Conservation (phyloP, 192 early-diverging fungal genomes). For the Backusella mclennaniae region DNA sequence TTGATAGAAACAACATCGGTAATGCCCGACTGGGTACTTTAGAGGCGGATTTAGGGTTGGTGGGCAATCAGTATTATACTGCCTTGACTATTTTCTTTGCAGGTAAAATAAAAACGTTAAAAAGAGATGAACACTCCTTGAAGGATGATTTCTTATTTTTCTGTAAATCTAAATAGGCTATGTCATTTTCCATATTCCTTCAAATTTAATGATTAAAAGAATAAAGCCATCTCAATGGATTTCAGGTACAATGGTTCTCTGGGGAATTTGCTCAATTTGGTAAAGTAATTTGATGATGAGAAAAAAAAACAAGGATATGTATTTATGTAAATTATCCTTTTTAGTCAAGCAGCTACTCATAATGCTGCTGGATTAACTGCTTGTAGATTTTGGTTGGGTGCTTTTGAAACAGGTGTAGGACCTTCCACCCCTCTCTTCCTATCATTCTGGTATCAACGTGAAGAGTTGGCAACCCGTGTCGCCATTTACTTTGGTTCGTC, state of each 20-base stretch:
- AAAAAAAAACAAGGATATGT: not conserved
- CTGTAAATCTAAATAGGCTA: slow-evolving; percentile 16
- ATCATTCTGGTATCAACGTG: slow-evolving; percentile 26
- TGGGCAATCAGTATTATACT: slow-evolving; percentile 29
- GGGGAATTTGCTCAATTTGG: slow-evolving; percentile 30
- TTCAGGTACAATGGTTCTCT: slow-evolving; percentile 27
- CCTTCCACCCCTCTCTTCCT: slow-evolving; percentile 19
- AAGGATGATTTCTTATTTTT: not conserved
- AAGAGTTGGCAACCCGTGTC: slow-evolving; percentile 30
- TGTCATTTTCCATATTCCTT: slow-evolving; percentile 26
- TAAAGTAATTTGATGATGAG: not conserved
- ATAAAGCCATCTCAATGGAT: slow-evolving; percentile 31
- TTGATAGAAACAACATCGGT: slow-evolving; percentile 32
- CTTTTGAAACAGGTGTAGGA: slow-evolving; percentile 25
- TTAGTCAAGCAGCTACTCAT: slow-evolving; percentile 24
- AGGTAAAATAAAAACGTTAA: not conserved
- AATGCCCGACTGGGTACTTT: slow-evolving; percentile 28
- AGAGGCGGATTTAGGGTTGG: slow-evolving; percentile 23
- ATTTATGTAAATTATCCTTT: not conserved
- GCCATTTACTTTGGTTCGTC: slow-evolving; percentile 67
- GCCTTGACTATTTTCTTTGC: slow-evolving; percentile 34
- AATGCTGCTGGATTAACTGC: slow-evolving; percentile 34
- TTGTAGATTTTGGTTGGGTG: slow-evolving; percentile 27
- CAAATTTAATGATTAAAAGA: slow-evolving; percentile 29
- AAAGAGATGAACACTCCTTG: not conserved